Base-by-base conservation (phyloP, 164 flowering plant genomes). In the Tetracentron sinense region DNA sequence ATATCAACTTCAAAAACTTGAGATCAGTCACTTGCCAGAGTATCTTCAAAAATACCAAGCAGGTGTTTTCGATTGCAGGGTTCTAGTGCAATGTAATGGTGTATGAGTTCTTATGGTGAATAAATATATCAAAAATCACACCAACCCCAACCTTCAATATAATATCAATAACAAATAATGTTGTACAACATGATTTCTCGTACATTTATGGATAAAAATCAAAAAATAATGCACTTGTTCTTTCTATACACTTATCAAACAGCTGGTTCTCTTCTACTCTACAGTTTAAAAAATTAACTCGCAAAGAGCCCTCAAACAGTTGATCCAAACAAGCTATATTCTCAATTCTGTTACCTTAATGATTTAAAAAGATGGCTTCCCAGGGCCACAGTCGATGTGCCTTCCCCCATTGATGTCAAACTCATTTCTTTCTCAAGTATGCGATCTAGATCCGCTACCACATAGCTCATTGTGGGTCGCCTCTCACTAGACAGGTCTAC, bases 401-500 rank as follows among this genome's bases (percentile, higher is more conserved):
- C 90, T 79, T 88, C 96, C 29, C 95, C 98, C 90, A 85, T 52
- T 25, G 91, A 82, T 0, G 97, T 92, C 83, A 85, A 77, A 77
- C 67, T 83, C 78, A 74, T 80, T 72, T 92, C 96, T 71, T 83
- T 87, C 72, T 86, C 96, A 1, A 74, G 76, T 71, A 88, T 83
- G 26, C 88, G 78, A 28, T 92, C 90, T 2, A 92, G 84, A 61
- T 92, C 96, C 56, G 71, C 68, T 42, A 80, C 89, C 46, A 86
- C 85, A 54, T 69, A 65, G 70, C 81, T 83, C 94, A 89, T 92
- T 46, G 70, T 62, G 7, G 95, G 92, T 28, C 96, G 77, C 58
- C 85, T 80, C 75, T 86, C 90, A 21, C 89, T 85, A n/a, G 90
- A 89, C 20, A 69, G 65, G n/a, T 85, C 75, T 58, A 88, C 63